Base-by-base conservation (phyloP, 768 basidiomycete genomes). In the Pulveroboletus sp. region DNA sequence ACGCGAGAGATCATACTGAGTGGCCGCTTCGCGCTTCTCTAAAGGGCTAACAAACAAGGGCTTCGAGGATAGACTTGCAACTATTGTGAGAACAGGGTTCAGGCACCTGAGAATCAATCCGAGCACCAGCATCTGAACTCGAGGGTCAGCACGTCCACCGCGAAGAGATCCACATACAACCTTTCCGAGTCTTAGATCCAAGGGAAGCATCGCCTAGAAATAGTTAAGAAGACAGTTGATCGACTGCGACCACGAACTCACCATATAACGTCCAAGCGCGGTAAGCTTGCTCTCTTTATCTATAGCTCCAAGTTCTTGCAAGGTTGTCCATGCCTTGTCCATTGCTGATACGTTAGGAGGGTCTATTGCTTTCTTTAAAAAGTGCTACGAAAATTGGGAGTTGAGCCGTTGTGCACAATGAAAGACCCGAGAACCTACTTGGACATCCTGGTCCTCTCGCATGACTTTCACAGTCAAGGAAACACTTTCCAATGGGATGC, bases 101-200 rank as follows among this genome's bases (percentile, higher is more conserved):
- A 95, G 69, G 57, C 92, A 94, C 56, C 79, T 79, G 71, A 97
- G 93, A 39, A 94, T 78, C 6, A 84, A 79, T 0, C 81, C 92
- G 0, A 96, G 73, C 7, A 96, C 79, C 20, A 97, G 79, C 88
- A 97, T 94, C 88, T 89, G 51, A n/a, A 35, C 4, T 16, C 24
- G 27, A 32, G 5, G 23, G 20, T 53, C 37, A 60, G 48, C 38
- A 20, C 44, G 14, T 19, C 40, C 32, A 6, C 45, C 32, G 22
- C 16, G 27, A 1, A 39, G 14, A 46, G 17, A 14, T 6, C 5
- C 10, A 10, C 34, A 38, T 11, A 48, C 38, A 23, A 87, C 88
- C 76, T 96, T 97, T 8, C 82, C 90, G 23, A 97, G 76, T 34
- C 91, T 78, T 10, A 94, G 71, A 67, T 97, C 94, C 13, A 95